phyloP scores from a whole-genome alignment of 176 grass and related monocot genomes.

The Bothriochloa decipiens region DNA sequence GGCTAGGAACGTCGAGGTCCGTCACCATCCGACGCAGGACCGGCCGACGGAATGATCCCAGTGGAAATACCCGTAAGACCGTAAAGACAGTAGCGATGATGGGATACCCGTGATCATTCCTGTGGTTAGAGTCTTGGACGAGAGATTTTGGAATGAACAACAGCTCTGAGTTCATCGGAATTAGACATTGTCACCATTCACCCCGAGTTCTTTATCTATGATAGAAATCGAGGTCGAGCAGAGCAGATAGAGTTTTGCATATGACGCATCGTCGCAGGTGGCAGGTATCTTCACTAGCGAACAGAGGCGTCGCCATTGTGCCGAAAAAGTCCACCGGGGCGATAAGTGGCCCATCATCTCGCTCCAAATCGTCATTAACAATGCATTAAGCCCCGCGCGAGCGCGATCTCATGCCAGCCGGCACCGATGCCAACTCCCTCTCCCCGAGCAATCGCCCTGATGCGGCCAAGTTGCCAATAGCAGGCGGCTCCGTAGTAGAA shows the following conservation, averaged over 20 bases:
- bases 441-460: neutral
- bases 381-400: neutral
- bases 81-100: neutral
- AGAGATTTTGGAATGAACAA: neutral
- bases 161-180: neutral
- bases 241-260: neutral
- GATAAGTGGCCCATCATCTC: conserved; percentile 25
- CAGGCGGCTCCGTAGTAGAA: neutral
- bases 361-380: conserved; percentile 43
- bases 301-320: conserved; percentile 18
- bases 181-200: neutral
- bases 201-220: neutral
- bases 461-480: conserved; percentile 17
- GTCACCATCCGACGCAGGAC: conserved; percentile 7
- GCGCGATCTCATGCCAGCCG: neutral
- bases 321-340: conserved; percentile 28
- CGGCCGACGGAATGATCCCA: neutral
- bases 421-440: neutral
- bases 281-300: neutral
- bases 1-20: conserved; percentile 23
- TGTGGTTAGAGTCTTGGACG: neutral
- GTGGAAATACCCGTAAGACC: conserved; percentile 27
- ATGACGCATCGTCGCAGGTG: neutral
- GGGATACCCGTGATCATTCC: conserved; percentile 5
- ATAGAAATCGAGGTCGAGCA: neutral